These are phyloP conservation scores for Tetraselmis striata DNA, from an alignment of 139 green algal genomes.

Conservation along the genomic window DNA sequence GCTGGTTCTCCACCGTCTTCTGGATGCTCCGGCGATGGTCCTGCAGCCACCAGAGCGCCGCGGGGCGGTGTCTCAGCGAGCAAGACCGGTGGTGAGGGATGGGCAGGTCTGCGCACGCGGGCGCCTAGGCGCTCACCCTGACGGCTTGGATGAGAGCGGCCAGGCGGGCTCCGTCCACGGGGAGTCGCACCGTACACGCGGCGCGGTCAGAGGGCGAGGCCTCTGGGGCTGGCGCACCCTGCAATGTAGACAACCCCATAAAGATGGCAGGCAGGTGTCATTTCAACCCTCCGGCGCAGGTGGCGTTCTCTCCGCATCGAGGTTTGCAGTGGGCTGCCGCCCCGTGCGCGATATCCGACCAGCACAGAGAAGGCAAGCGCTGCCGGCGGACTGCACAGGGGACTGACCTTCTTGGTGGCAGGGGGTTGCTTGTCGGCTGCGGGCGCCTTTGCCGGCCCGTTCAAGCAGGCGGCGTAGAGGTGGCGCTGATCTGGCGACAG, in stretches of 20 bases:
- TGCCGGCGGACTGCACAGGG: too few species aligned
- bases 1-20: not conserved
- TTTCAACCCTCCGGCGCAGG: too few species aligned
- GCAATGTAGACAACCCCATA: not conserved
- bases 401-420: too few species aligned
- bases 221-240: not conserved
- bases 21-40: not conserved
- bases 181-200: not conserved
- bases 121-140: not conserved
- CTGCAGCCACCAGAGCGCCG: too few species aligned
- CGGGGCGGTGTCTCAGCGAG: too few species aligned
- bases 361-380: too few species aligned
- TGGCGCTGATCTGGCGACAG: not conserved
- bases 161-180: not conserved
- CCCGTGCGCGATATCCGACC: too few species aligned
- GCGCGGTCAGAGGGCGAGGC: not conserved
- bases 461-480: not conserved
- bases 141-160: not conserved
- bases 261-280: too few species aligned
- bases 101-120: not conserved
- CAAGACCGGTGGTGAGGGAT: not conserved
- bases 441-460: not conserved
- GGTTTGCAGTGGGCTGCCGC: too few species aligned
- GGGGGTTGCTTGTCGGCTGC: too few species aligned
- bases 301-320: too few species aligned